A percentile compares a stretch with the other conserved stretches of the same genome.
Conservation (phyloP, 768 basidiomycete species). For the Mycena belliarum region DNA sequence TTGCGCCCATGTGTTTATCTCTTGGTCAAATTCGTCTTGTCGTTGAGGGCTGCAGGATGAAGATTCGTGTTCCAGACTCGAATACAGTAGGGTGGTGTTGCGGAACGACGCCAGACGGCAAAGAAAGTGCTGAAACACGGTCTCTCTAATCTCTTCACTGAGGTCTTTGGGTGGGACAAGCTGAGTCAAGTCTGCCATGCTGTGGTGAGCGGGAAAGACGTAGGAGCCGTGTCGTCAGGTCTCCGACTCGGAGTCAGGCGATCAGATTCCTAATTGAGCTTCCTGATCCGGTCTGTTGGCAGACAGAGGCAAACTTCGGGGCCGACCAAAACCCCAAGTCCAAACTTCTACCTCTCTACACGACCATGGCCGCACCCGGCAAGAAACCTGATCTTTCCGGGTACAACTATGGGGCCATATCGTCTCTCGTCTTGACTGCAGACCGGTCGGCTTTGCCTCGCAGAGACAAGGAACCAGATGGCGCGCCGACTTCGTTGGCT, state of each 20-base stretch:
- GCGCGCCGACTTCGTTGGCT: conserved; percentile 89
- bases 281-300: no score
- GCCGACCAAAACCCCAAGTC: background rate
- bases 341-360: conserved; percentile 10
- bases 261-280: no score
- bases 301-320: background rate
- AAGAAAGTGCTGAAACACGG: conserved; percentile 45
- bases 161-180: conserved; percentile 42
- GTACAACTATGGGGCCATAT: conserved; percentile 96
- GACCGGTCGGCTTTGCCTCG: conserved; percentile 79
- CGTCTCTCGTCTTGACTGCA: conserved; percentile 92
- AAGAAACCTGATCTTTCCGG: conserved; percentile 22
- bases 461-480: conserved; percentile 95
- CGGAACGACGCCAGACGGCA: conserved; percentile 46
- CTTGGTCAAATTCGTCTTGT: conserved; percentile 34
- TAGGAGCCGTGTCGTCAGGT: no score
- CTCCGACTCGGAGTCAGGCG: no score
- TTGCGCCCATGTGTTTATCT: conserved; percentile 49
- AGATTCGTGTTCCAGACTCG: conserved; percentile 33
- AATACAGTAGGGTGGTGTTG: conserved; percentile 44
- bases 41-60: conserved; percentile 21
- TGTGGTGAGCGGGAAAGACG: background rate
- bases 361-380: conserved; percentile 13
- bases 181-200: conserved; percentile 16
- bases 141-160: conserved; percentile 31